A percentile compares a stretch with the other conserved stretches of the same genome.
Evolutionary conservation across 352 stramenopile genomes (phyloP).

Genomic region (Discostella stelligera): DNA sequence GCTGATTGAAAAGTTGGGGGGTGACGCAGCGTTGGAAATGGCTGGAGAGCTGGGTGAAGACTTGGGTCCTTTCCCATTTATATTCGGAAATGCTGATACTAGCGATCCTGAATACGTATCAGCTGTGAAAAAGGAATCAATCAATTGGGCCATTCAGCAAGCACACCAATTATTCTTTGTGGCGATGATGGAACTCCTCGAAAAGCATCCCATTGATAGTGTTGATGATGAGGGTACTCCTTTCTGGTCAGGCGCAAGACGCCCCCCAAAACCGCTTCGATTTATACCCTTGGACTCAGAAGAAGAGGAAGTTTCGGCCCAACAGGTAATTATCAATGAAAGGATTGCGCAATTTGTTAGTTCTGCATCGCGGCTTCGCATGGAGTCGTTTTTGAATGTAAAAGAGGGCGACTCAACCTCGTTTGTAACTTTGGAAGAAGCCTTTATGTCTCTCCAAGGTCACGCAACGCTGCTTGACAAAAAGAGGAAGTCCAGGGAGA

Average conservation of each 20-base stretch:
- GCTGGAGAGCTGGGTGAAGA: conserved; percentile 71
- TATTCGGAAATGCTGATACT: conserved; percentile 30
- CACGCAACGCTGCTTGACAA: conserved; percentile 18
- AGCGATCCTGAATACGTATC: conserved; percentile 40
- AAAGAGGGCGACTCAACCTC: conserved; percentile 37
- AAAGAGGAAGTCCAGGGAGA: conserved; percentile 33
- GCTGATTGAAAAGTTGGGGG: conserved; percentile 57
- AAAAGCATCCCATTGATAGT: conserved; percentile 74
- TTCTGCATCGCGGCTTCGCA: conserved; percentile 58
- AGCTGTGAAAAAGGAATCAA: conserved; percentile 39
- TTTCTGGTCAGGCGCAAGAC: conserved; percentile 79
- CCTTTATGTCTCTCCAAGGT: conserved; percentile 40
- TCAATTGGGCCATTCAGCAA: conserved; percentile 64
- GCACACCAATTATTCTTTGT: conserved; percentile 63
- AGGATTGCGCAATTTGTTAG: conserved; percentile 76
- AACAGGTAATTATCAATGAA: conserved; percentile 69
- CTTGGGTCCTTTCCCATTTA: conserved; percentile 39
- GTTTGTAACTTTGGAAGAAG: conserved; percentile 41
- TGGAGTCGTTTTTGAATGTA: conserved; percentile 56
- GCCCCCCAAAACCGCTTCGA: conserved; percentile 48
- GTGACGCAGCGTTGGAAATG: conserved; percentile 58
- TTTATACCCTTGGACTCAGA: conserved; percentile 49
- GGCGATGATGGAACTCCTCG: conserved; percentile 59
- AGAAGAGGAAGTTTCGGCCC: conserved; percentile 39
- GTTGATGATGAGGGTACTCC: conserved; percentile 74